Conservation (phyloP, 768 basidiomycete species). For the Phanerochaete carnosa region DNA sequence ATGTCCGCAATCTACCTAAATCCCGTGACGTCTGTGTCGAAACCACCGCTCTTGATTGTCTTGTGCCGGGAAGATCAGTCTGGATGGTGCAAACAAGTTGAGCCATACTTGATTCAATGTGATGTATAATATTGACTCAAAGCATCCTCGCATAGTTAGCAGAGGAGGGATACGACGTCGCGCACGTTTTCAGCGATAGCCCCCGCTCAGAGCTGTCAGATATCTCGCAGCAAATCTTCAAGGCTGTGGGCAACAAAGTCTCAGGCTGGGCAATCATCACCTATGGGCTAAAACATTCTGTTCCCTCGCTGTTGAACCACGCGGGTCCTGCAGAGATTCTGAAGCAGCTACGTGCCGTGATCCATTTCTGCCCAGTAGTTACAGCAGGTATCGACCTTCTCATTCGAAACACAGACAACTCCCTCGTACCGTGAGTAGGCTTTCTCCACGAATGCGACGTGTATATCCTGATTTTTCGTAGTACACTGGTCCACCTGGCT, state of each 20-base stretch:
- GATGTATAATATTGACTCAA: neutral
- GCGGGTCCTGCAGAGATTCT: slow-evolving; percentile 17
- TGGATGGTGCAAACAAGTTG: slow-evolving; percentile 37
- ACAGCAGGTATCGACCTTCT: slow-evolving; percentile 26
- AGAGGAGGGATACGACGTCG: slow-evolving; percentile 38
- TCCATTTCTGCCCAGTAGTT: slow-evolving; percentile 34
- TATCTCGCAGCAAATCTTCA: neutral
- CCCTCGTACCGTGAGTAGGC: slow-evolving; percentile 26
- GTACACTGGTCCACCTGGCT: slow-evolving; percentile 33
- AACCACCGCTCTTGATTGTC: slow-evolving; percentile 28
- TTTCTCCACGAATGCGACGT: neutral
- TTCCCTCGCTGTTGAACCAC: slow-evolving; percentile 4
- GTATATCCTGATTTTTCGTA: slow-evolving; percentile 10
- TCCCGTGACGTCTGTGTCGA: slow-evolving; percentile 27
- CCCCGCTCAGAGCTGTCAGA: neutral
- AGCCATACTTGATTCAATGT: neutral
- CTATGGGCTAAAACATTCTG: slow-evolving; percentile 23
- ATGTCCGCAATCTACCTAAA: slow-evolving; percentile 17
- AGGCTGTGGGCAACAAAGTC: neutral
- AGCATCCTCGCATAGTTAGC: slow-evolving; percentile 14
- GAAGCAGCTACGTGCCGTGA: slow-evolving; percentile 19
- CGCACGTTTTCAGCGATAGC: slow-evolving; percentile 24
- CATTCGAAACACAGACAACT: slow-evolving; percentile 20
- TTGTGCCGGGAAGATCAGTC: slow-evolving; percentile 28
- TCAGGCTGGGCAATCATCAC: slow-evolving; percentile 28